Base-by-base conservation (phyloP, 352 stramenopile genomes). In the Pythium myriotylum region DNA sequence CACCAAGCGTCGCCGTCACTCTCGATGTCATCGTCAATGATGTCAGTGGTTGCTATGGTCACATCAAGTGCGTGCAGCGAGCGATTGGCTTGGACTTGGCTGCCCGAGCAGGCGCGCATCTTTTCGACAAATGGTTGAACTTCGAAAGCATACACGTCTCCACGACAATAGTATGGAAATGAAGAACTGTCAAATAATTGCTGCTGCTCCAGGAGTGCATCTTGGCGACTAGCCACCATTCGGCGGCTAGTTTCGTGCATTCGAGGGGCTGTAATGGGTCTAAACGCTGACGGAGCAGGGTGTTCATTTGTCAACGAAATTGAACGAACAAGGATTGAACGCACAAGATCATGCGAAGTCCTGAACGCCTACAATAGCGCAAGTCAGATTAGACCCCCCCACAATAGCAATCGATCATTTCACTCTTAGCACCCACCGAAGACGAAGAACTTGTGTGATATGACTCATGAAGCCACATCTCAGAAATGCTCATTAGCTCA, bases 21-120 rank as follows among this genome's bases (percentile, higher is more conserved):
- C 46, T 92, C 79, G 57, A 92, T 90, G 46, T 90, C 80, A 54
- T 92, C 83, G 22, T 88, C 72, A n/a, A 84, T 37, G 33, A 77
- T 6, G 23, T 55, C 22, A 32, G 19, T 46, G 1, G 32, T 3
- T 6, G 10, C 19, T 23, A n/a, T 13, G n/a, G 16, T 16, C 23
- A 50, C 27, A 14, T 13, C 29, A 35, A 35, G 5, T 10, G 5
- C 29, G 29, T 35, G 29, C 29, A 5, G 10, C 10, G 29, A 10
- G 29, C 29, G 19, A 12, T 29, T 37, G 22, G 6, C 47, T 2
- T 13, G 29, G 4, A 27, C 8, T 20, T n/a, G 49, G 29, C 5
- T 42, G 14, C 9, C 19, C n/a, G 35, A 57, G 16, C n/a, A 24
- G 3, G 39, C 37, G 22, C n/a, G 62, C 50, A 89, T 81, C 3